phyloP scores from a whole-genome alignment of 1,139 yeast genomes.

The Pneumocystis wakefieldiae region DNA sequence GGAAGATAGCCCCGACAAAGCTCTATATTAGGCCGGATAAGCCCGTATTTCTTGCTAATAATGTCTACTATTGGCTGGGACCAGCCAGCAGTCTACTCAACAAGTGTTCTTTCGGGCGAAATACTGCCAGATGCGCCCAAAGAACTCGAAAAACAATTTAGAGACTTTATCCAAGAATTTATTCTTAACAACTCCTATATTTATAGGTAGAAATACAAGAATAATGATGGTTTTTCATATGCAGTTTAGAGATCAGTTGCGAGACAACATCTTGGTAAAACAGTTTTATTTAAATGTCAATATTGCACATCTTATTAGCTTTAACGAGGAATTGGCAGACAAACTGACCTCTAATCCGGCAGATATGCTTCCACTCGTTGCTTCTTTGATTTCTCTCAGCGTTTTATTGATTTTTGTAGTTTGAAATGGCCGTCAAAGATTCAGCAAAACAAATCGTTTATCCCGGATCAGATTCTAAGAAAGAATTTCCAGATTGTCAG shows the following conservation, averaged over 20 bases:
- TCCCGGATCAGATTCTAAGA: conserved; percentile 35
- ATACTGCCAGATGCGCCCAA: conserved; percentile 49
- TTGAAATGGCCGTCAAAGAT: conserved; percentile 79
- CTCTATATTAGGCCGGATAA: background rate
- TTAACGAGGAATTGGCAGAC: conserved; percentile 78
- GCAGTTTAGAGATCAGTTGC: conserved; percentile 55
- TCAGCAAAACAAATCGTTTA: conserved; percentile 71
- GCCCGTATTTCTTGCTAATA: background rate
- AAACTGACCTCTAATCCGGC: conserved; percentile 73
- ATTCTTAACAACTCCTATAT: conserved; percentile 68
- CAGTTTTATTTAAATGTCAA: conserved; percentile 62
- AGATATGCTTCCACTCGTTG: conserved; percentile 59
- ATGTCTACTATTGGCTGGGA: conserved; percentile 10
- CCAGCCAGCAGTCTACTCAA: conserved; percentile 2
- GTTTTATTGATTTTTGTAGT: conserved; percentile 19
- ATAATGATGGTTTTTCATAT: background rate
- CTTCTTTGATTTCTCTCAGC: conserved; percentile 1
- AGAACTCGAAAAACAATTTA: conserved; percentile 67
- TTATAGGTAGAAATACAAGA: conserved; percentile 29
- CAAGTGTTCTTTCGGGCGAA: conserved; percentile 51
- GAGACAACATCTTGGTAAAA: conserved; percentile 71
- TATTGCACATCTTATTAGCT: conserved; percentile 72
- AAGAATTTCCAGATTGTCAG: conserved; percentile 67
- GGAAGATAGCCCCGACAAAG: background rate
- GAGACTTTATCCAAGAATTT: conserved; percentile 70